phyloP scores from a whole-genome alignment of 1,284 basidiomycete genomes.

The Trametes sp. region DNA sequence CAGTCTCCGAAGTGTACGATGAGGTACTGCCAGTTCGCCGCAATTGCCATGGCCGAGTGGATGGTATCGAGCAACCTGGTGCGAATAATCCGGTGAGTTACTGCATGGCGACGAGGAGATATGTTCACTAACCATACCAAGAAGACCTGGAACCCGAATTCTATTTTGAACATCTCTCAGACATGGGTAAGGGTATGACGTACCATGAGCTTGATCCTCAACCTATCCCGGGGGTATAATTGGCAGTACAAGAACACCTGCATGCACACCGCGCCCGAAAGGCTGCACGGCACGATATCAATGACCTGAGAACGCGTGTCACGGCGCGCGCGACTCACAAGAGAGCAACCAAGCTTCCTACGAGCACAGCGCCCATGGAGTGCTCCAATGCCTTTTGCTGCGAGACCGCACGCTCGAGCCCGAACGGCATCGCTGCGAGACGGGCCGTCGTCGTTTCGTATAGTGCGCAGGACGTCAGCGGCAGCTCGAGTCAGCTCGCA shows the following conservation, averaged over 20 bases:
- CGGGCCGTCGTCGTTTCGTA: not conserved
- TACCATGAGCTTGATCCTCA: slow-evolving; percentile 26
- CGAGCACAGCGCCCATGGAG: slow-evolving; percentile 28
- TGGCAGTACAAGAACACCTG: slow-evolving; percentile 30
- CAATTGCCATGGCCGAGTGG: slow-evolving; percentile 25
- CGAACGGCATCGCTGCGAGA: slow-evolving; percentile 2
- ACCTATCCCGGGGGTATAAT: slow-evolving; percentile 25
- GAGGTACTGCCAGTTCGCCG: slow-evolving; percentile 31
- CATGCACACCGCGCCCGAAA: slow-evolving; percentile 30
- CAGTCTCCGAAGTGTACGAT: slow-evolving; percentile 27
- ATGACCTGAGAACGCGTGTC: not conserved
- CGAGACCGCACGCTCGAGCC: slow-evolving; percentile 8
- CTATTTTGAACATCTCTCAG: too few species aligned
- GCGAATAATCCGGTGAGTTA: too few species aligned
- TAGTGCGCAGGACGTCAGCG: not conserved
- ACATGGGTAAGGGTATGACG: too few species aligned
- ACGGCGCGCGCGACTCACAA: slow-evolving; percentile 18
- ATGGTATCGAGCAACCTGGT: slow-evolving; percentile 26
- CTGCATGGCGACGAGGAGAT: too few species aligned
- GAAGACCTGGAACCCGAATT: too few species aligned
- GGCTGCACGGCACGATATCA: slow-evolving; percentile 9
- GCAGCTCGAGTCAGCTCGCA: too few species aligned
- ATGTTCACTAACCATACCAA: slow-evolving; percentile 25
- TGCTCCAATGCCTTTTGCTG: slow-evolving; percentile 14
- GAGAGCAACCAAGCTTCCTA: slow-evolving; percentile 27